Evolutionary conservation across 2,329 filamentous ascomycete species (phyloP).

Genomic region (Davidsoniella virescens): DNA sequence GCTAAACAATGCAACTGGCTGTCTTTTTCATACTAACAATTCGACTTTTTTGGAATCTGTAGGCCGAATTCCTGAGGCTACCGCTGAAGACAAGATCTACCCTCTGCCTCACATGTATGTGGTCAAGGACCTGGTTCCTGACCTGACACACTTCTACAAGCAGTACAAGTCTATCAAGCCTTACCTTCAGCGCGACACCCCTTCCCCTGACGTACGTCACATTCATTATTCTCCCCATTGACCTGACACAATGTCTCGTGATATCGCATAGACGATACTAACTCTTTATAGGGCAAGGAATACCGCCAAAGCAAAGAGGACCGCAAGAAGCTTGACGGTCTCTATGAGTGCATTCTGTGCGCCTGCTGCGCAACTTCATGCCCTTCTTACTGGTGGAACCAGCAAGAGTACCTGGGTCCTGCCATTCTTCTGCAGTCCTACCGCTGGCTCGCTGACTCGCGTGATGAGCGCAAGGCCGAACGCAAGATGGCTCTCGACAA

Average conservation of each 20-base stretch:
- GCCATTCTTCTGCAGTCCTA: conserved; percentile 95
- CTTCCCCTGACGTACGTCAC: conserved; percentile 58
- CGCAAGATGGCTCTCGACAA: conserved; percentile 89
- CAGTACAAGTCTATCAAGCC: conserved; percentile 99
- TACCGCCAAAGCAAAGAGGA: conserved; percentile 82
- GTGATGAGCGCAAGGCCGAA: conserved; percentile 77
- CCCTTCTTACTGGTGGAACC: conserved; percentile 99
- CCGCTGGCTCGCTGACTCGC: conserved; percentile 89
- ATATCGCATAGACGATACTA: not conserved
- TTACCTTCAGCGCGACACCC: conserved; percentile 82
- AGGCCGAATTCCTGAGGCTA: conserved; percentile 89
- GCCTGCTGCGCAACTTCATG: conserved; percentile 98
- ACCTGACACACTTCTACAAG: conserved; percentile 98
- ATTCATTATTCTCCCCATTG: not conserved
- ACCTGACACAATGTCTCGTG: not conserved
- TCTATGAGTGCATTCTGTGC: conserved; percentile 99
- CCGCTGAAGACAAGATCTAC: conserved; percentile 83
- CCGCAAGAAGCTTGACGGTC: conserved; percentile 88
- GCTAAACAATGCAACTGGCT: not conserved
- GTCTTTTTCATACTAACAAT: not conserved
- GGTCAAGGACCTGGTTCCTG: conserved; percentile 95
- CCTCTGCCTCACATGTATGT: conserved; percentile 97
- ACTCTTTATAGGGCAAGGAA: conserved; percentile 57
- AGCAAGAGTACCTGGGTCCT: conserved; percentile 93
- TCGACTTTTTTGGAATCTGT: conserved; percentile 9